Conservation (phyloP, 2,329 filamentous ascomycete genomes). For the Cladophialophora carrionii region DNA sequence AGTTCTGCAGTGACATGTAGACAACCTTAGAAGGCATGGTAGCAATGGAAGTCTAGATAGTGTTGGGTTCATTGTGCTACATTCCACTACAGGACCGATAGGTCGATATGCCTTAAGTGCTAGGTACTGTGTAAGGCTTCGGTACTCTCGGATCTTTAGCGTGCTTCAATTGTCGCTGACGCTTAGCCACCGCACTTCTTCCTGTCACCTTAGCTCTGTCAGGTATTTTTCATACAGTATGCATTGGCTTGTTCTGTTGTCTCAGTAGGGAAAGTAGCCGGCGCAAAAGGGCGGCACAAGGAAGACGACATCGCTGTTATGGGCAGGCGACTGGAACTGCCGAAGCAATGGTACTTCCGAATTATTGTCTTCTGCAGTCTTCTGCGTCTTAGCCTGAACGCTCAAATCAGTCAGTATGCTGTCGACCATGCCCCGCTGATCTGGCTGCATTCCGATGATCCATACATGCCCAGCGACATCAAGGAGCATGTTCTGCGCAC, state of each 20-base stretch:
- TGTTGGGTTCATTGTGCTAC: no score
- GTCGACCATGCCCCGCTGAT: slow-evolving; percentile 50
- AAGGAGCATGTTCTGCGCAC: slow-evolving; percentile 53
- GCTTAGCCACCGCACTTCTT: neutral
- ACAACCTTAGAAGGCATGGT: no score
- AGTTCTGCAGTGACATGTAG: no score
- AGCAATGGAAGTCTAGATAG: no score
- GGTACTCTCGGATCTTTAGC: slow-evolving; percentile 4
- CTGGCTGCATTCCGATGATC: slow-evolving; percentile 55
- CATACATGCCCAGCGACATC: slow-evolving; percentile 56
- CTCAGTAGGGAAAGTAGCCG: neutral
- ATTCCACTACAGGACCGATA: no score
- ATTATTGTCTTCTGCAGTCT: neutral
- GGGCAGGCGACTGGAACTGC: neutral
- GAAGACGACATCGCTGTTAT: neutral
- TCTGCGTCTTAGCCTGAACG: neutral
- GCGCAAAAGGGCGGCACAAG: neutral
- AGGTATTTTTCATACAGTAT: neutral
- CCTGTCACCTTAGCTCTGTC: neutral
- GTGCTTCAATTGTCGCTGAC: neutral
- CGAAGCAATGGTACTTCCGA: neutral
- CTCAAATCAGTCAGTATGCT: neutral
- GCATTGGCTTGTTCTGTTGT: neutral
- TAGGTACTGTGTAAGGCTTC: neutral
- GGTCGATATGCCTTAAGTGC: no score